These are phyloP conservation scores for Wickerhamomyces pijperi DNA, from an alignment of 805 yeast genomes.

Conservation along the genomic window DNA sequence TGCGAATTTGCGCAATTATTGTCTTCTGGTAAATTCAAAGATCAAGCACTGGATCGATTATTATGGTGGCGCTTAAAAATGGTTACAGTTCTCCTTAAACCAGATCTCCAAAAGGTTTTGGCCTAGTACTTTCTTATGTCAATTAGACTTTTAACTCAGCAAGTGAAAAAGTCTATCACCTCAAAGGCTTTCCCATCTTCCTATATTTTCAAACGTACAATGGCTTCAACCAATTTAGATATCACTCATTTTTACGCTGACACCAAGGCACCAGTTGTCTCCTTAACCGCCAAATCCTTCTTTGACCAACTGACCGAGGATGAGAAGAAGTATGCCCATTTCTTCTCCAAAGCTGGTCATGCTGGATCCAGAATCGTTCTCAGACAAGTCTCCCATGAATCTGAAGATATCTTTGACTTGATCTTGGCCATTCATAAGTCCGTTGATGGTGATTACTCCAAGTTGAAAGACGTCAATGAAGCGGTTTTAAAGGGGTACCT, in stretches of 20 bases:
- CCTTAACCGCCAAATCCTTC: conserved; percentile 56
- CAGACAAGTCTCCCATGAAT: conserved; percentile 74
- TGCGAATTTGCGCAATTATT: too few relatives aligned
- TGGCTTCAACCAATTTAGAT: conserved; percentile 7
- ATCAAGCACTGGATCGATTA: too few relatives aligned
- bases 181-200: not conserved
- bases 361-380: conserved; percentile 73
- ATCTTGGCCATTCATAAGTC: conserved; percentile 47
- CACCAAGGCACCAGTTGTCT: conserved; percentile 56
- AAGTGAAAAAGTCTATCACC: not conserved
- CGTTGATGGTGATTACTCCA: conserved; percentile 35
- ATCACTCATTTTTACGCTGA: conserved; percentile 33
- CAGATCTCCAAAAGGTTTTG: too few relatives aligned
- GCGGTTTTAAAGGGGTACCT: conserved; percentile 36
- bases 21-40: too few relatives aligned
- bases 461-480: conserved; percentile 24
- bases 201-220: conserved; percentile 1
- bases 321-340: conserved; percentile 71
- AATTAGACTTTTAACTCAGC: not conserved
- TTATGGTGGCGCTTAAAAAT: too few relatives aligned
- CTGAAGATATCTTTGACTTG: conserved; percentile 65
- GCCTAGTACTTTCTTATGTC: not conserved
- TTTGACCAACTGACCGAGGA: conserved; percentile 51
- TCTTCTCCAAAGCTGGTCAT: conserved; percentile 73
- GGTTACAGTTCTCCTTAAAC: too few relatives aligned